phyloP scores from a whole-genome alignment of 2,329 filamentous ascomycete species.

The Apiospora rasikravindrae region DNA sequence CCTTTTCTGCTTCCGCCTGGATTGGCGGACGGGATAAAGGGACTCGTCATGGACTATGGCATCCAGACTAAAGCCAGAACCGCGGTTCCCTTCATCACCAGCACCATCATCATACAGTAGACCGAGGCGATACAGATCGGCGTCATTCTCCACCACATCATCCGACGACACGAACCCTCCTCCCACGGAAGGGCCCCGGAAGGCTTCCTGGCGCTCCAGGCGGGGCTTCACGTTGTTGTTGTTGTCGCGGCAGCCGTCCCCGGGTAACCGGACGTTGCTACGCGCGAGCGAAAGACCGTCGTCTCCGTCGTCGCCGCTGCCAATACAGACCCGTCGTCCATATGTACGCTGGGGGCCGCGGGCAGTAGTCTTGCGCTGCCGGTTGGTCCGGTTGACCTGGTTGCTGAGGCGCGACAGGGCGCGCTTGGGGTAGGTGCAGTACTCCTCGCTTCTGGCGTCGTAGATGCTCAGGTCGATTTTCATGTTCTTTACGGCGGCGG shows the following conservation, averaged over 20 bases:
- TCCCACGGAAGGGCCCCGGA: slow-evolving; percentile 25
- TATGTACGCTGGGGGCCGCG: background rate
- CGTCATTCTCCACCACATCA: slow-evolving; percentile 30
- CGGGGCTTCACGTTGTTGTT: slow-evolving; percentile 26
- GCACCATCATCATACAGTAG: slow-evolving; percentile 33
- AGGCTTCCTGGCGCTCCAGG: slow-evolving; percentile 35
- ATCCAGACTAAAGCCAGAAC: slow-evolving; percentile 30
- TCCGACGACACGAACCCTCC: slow-evolving; percentile 24
- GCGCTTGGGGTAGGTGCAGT: background rate
- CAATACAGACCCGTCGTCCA: background rate
- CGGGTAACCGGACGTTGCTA: slow-evolving; percentile 27
- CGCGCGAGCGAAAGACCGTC: slow-evolving; percentile 21
- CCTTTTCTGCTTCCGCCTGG: slow-evolving; percentile 26
- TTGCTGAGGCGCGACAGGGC: background rate
- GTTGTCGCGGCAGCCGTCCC: slow-evolving; percentile 21
- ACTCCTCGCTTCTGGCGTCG: background rate
- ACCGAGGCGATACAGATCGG: slow-evolving; percentile 33
- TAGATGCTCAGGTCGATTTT: background rate
- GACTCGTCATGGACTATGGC: slow-evolving; percentile 32
- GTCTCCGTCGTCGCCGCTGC: background rate
- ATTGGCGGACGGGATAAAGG: slow-evolving; percentile 30
- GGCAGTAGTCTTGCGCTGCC: background rate
- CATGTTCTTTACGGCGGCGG: slow-evolving; percentile 5
- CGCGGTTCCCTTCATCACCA: slow-evolving; percentile 9
- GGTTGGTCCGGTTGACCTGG: background rate